Percentiles rank a stretch among this genome's conserved stretches.
These are phyloP conservation scores for Eucommia ulmoides DNA, from an alignment of 257 asterid genomes.

Conservation along the genomic window DNA sequence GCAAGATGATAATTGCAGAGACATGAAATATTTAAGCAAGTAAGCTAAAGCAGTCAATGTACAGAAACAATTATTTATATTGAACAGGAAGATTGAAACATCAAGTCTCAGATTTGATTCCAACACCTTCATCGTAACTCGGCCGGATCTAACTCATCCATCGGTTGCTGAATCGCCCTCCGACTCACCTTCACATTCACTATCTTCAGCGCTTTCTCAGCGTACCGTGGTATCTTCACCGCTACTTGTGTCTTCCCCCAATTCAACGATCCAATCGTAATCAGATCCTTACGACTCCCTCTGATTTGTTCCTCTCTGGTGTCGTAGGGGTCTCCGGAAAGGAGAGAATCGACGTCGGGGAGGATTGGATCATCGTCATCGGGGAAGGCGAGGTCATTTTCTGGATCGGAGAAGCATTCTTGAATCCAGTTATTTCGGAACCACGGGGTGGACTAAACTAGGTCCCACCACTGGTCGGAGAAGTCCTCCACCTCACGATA, in stretches of 20 bases:
- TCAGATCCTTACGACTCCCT: slow-evolving; percentile 26
- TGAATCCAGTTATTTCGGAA: slow-evolving; percentile 67
- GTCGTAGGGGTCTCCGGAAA: not conserved
- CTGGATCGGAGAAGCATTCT: slow-evolving; percentile 49
- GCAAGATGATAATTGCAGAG: too few species aligned
- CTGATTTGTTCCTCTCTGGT: slow-evolving; percentile 22
- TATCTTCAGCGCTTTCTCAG: slow-evolving; percentile 43
- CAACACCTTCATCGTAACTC: too few species aligned
- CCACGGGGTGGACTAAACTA: slow-evolving; percentile 53
- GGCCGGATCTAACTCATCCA: too few species aligned
- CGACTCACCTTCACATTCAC: slow-evolving; percentile 46
- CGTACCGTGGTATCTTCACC: slow-evolving; percentile 35
- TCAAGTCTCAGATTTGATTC: too few species aligned
- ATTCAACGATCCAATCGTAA: slow-evolving; percentile 42
- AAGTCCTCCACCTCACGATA: slow-evolving; percentile 67
- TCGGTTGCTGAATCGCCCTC: slow-evolving; percentile 61
- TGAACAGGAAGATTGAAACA: too few species aligned
- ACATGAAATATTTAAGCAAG: too few species aligned
- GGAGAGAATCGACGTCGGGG: slow-evolving; percentile 14
- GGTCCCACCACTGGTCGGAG: slow-evolving; percentile 76
- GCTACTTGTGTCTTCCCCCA: slow-evolving; percentile 48
- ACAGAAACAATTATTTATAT: too few species aligned
- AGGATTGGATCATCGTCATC: slow-evolving; percentile 4
- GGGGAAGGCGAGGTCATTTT: slow-evolving; percentile 13
- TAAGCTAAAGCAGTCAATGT: too few species aligned